Evolutionary conservation across 108 stramenopile genomes (phyloP).

Genomic region (Cyclotella choctawhatcheeana): DNA sequence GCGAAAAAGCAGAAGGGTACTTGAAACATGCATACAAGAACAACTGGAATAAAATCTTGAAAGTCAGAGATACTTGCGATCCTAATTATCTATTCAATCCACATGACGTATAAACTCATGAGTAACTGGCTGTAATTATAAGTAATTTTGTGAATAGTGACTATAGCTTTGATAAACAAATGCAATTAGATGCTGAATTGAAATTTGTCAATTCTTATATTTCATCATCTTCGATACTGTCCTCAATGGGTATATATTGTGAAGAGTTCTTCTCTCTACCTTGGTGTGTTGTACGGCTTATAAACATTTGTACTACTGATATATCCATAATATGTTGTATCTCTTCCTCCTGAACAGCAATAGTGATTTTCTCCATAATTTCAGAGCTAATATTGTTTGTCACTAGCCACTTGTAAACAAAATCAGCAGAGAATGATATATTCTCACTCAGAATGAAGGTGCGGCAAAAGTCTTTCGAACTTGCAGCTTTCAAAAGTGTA

Average conservation of each 20-base stretch:
- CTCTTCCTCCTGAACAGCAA: conserved; percentile 26
- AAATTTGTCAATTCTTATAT: conserved; percentile 13
- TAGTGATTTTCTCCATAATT: conserved; percentile 31
- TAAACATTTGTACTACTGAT: conserved; percentile 44
- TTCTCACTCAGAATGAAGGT: conserved; percentile 34
- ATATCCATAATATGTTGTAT: conserved; percentile 36
- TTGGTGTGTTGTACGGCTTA: conserved; percentile 43
- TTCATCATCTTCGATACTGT: conserved; percentile 33
- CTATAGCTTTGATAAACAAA: background rate
- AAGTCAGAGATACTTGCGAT: too few relatives aligned
- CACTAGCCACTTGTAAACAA: conserved; percentile 48
- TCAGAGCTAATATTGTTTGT: conserved; percentile 17
- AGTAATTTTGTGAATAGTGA: background rate
- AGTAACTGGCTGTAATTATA: too few relatives aligned
- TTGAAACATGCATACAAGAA: too few relatives aligned
- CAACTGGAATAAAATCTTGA: too few relatives aligned
- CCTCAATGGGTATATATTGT: background rate
- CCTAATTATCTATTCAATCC: too few relatives aligned
- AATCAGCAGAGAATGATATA: conserved; percentile 32
- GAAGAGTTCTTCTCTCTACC: conserved; percentile 5
- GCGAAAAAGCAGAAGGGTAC: too few relatives aligned
- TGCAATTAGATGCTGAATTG: too few relatives aligned
- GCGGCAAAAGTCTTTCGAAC: conserved; percentile 34
- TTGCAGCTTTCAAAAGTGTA: conserved; percentile 23
- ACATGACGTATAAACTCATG: too few relatives aligned